Evolutionary conservation across 371 early-diverging fungal species (phyloP), one percentile per base, ranked within the genome.

Genomic region (Choanephora cucurbitarum): DNA sequence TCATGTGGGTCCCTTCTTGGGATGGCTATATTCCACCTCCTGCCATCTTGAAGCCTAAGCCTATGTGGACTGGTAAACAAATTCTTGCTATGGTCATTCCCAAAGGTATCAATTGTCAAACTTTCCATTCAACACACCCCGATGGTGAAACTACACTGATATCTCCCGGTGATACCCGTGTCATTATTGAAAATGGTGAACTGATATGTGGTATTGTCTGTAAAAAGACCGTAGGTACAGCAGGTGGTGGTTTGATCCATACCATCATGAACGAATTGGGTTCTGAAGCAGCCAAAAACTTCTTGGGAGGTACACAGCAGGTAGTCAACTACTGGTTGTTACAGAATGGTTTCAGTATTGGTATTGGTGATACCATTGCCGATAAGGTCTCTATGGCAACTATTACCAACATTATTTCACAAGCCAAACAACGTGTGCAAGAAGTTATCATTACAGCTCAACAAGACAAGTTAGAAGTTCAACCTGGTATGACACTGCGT

Each of bases 51-150:
- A 95, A 97, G 71, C 99, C 99, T 10, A 86, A 90, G 63, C 94
- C 93, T 21, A 72, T 99, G 60, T 99, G 98, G 99, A 94, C 99
- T 2, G 99, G 99, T 56, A 99, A 99, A 75, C 99, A 99, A 75
- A 85, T 99, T 47, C 75, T 98, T 49, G 89, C 91, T 64, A 81
- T 97, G 81, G 84, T 97, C 22, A 92, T 99, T 55, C 97, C 97
- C 17, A 88, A 89, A 64, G 92, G 92, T 47, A 92, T 94, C 81
- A 96, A 95, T 69, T 87, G 88, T 71, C 68, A 79, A 56, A 86
- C 82, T 17, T 86, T 85, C 43, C 92, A 94, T 68, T 86, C 89
- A 42, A 84, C 86, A 14, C 93, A 93, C 66, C 90, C 91, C 13
- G 97, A 96, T 68, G 80, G 80, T 44, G 95, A 96, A 61, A 71